A percentile compares a stretch with the other conserved stretches of the same genome.
phyloP scores from a whole-genome alignment of 1,139 yeast species.

The Pichia sp. region DNA sequence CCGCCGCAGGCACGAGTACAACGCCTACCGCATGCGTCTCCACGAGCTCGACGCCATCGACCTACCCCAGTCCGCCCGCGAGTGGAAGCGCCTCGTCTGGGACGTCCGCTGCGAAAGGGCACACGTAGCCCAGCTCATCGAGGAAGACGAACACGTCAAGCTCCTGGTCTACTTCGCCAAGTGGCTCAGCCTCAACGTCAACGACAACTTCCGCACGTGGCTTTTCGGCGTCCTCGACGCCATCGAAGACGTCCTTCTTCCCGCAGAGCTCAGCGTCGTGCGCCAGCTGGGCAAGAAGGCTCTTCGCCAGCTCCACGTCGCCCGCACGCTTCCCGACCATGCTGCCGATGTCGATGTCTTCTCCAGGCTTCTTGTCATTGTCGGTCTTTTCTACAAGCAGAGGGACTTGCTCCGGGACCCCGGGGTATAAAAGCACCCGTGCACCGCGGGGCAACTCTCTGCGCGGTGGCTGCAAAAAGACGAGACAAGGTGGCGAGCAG shows the following conservation, averaged over 20 bases:
- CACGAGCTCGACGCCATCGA: constrained; percentile 29
- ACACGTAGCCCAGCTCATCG: constrained; percentile 27
- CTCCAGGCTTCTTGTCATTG: constrained; percentile 5
- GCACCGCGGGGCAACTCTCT: neutral
- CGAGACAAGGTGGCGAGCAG: neutral
- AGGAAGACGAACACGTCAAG: constrained; percentile 25
- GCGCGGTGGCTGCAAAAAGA: constrained; percentile 1
- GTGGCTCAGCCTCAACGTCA: constrained; percentile 30
- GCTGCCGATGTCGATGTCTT: neutral
- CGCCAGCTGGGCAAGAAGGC: constrained; percentile 40
- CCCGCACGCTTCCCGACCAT: neutral
- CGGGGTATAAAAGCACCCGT: neutral
- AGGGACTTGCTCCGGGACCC: constrained; percentile 1
- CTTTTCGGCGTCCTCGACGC: constrained; percentile 36
- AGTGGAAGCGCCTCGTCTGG: constrained; percentile 32
- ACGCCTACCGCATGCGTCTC: constrained; percentile 19
- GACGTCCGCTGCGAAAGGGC: constrained; percentile 28
- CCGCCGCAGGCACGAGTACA: constrained; percentile 18
- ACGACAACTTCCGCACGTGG: constrained; percentile 34
- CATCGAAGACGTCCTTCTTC: constrained; percentile 35
- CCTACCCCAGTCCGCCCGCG: constrained; percentile 29
- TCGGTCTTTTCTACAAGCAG: constrained; percentile 14
- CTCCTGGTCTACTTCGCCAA: constrained; percentile 30
- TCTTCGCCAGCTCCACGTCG: constrained; percentile 20
- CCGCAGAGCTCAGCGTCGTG: constrained; percentile 37